Evolutionary conservation across 257 asterid genomes (phyloP).

Genomic region (Cinchona pubescens): DNA sequence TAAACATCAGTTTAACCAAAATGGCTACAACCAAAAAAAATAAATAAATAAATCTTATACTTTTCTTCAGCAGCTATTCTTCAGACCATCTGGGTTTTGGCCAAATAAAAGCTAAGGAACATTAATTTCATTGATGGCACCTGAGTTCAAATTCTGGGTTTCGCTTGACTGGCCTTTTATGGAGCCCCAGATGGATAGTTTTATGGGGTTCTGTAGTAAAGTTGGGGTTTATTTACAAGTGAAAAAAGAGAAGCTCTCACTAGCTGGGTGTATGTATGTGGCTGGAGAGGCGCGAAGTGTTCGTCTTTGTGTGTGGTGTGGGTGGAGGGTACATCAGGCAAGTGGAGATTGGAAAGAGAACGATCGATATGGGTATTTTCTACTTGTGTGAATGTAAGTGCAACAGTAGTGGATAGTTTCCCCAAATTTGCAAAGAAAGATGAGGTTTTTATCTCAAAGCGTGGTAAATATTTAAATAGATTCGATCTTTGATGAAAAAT

Average conservation of each 20-base stretch:
- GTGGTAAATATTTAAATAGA: no score
- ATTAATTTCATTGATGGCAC: slow-evolving; percentile 1
- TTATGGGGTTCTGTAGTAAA: neutral
- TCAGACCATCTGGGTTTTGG: slow-evolving; percentile 5
- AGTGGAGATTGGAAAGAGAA: neutral
- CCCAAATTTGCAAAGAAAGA: no score
- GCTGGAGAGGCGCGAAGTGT: slow-evolving; percentile 4
- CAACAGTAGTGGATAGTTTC: no score
- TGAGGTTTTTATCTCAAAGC: no score
- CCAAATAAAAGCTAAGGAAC: slow-evolving; percentile 8
- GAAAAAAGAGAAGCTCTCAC: neutral
- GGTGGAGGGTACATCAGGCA: slow-evolving; percentile 10
- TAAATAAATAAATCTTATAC: no score
- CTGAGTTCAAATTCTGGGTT: neutral
- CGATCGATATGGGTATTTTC: no score
- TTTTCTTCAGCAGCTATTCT: neutral
- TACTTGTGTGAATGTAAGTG: no score
- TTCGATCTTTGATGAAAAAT: no score
- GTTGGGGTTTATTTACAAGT: slow-evolving; percentile 1
- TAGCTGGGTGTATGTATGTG: slow-evolving; percentile 1
- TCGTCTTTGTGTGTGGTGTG: neutral
- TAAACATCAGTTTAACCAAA: slow-evolving; percentile 53
- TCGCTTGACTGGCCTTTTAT: neutral
- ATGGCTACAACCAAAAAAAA: neutral
- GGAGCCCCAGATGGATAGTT: neutral